Evolutionary conservation across 805 yeast genomes (phyloP), one percentile per base, ranked within the genome.

Genomic region (Cyberlindnera subsufficiens): DNA sequence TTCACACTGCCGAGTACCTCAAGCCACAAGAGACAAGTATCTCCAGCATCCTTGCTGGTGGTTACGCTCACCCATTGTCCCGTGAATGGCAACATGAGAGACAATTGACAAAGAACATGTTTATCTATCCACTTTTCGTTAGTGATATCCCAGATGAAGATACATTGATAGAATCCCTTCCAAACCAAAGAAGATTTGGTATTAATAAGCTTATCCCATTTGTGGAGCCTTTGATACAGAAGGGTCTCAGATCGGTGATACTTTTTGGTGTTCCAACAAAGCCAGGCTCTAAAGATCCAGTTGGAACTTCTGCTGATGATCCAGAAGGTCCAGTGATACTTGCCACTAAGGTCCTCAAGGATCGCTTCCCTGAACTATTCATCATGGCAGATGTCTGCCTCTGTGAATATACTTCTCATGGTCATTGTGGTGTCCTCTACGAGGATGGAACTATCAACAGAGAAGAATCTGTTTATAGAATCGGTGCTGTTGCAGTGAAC

Each of bases 361-460:
- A 64, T 35, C 65, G 75, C 14, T 90, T 86, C 67, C 98, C 99
- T 5, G 83, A 78, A 22, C 72, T 93, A 45, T 91, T 82, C 62
- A 78, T 93, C 50, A 79, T 89, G 75, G 86, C 96, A 59, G 99
- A 93, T 60, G 97, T 91, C 20, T 93, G 99, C 65, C 68, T 93
- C 41, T 93, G 99, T 69, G 99, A 93, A 66, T 93, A 88, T 65
- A 93, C 99, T 8, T 75, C 82, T 43, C 98, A 93, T 58, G 99
- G 99, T n/a, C 99, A 93, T 63, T 93, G 99, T 67, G 99, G 99
- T 33, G 73, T 89, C 14, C 71, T 93, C 41, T 74, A 82, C 47
- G 95, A 86, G 43, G 97, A 89, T 60, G 97, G 98, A 7, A 59
- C 86, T 9, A 77, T 93, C 55, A 82, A 85, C 60, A 75, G 96